Evolutionary conservation across 495 filamentous ascomycete species (phyloP), one percentile per base, ranked within the genome.

Genomic region (Emericellopsis terricola): DNA sequence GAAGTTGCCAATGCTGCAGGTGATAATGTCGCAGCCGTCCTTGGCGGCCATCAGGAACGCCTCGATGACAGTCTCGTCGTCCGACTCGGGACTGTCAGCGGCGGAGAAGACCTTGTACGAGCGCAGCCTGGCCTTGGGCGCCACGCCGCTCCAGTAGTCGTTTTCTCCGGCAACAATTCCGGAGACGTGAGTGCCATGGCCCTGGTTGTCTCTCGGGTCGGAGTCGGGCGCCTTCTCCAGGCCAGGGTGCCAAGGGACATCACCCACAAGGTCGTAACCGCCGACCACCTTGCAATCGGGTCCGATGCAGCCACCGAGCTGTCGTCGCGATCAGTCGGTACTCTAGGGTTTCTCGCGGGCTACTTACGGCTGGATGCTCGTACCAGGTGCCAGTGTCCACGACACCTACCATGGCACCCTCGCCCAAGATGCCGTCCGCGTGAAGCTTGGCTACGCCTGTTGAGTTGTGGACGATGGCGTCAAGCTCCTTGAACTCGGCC

Each of bases 21-120:
- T 68, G 42, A 74, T 74, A 41, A 74, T 60, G 44, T 73, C 66
- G 19, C 60, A 62, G 10, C 67, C 67, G 28, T 52, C 67, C 43
- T 72, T 61, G 38, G 60, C 71, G 4, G 69, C 69, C 50, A 52
- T 55, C 43, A 65, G 59, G 40, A 68, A 72, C 4, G 68, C 69
- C 8, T 55, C 54, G 19, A 70, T 67, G 43, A 73, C 44, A 14
- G 67, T 55, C 44, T 71, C 68, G 38, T 68, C 63, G 23, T 47
- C 53, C 16, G 60, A 61, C 20, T 55, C n/a, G n/a, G n/a, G 44
- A 20, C 56, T 53, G 11, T 34, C 38, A 49, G 63, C 69, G 36
- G 65, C 66, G n/a, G n/a, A n/a, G 34, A 71, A 64, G 15, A 72
- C 65, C 26, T 65, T 64, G 41, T 63, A 74, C 21, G 57, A 53